phyloP scores from a whole-genome alignment of 192 early-diverging fungal species.

The Coemansia sp. region DNA sequence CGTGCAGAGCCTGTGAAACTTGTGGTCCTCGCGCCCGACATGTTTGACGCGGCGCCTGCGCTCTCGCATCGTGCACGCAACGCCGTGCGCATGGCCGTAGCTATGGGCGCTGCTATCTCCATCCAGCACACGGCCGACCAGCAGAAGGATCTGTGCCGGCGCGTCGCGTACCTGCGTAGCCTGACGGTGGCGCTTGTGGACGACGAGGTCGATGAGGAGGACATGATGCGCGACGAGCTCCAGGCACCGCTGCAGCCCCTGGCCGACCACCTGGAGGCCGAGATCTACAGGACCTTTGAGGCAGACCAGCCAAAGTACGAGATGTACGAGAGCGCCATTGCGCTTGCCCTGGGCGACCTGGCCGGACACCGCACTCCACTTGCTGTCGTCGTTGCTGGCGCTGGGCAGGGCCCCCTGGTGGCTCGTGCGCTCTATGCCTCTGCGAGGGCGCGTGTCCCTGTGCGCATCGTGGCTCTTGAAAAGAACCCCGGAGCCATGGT shows the following conservation, averaged over 20 bases:
- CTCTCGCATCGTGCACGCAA: too few relatives aligned
- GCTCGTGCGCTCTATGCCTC: conserved; percentile 80
- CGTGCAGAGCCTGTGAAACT: conserved; percentile 81
- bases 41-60: too few relatives aligned
- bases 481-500: conserved; percentile 97
- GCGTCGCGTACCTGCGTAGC: conserved; percentile 71
- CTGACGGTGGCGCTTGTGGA: conserved; percentile 56
- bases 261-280: conserved; percentile 91
- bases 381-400: conserved; percentile 90
- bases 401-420: conserved; percentile 94
- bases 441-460: conserved; percentile 51
- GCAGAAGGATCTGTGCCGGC: conserved; percentile 1
- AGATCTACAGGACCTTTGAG: conserved; percentile 96
- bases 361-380: conserved; percentile 7
- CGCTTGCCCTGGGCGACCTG: conserved; percentile 56
- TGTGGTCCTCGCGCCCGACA: conserved; percentile 64
- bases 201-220: conserved; percentile 58
- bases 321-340: conserved; percentile 77
- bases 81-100: too few relatives aligned
- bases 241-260: conserved; percentile 86
- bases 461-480: conserved; percentile 84
- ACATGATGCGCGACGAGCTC: conserved; percentile 89
- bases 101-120: conserved; percentile 24
- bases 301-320: conserved; percentile 92
- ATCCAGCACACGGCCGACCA: conserved; percentile 8